phyloP scores from a whole-genome alignment of 2,329 filamentous ascomycete genomes.

The Sporothrix humicola region DNA sequence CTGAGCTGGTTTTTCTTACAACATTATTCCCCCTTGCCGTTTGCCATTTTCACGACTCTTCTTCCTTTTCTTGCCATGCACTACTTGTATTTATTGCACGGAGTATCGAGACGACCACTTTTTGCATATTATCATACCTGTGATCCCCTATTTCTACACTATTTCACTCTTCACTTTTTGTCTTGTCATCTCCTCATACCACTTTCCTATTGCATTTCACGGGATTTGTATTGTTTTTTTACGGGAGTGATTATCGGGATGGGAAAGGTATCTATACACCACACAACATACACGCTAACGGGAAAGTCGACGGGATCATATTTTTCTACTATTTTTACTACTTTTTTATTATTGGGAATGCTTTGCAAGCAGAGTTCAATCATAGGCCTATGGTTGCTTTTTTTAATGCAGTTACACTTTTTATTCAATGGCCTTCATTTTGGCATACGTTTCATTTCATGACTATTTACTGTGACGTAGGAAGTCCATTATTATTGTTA shows the following conservation, averaged over 20 bases:
- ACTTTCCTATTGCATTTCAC: slow-evolving; percentile 15
- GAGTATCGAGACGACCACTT: slow-evolving; percentile 28
- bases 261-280: slow-evolving; percentile 16
- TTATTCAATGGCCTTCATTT: slow-evolving; percentile 1
- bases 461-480: not conserved
- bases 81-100: slow-evolving; percentile 22
- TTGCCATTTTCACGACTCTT: not conserved
- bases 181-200: not conserved
- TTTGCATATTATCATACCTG: not conserved
- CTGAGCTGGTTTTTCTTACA: not conserved
- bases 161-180: not conserved
- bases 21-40: not conserved
- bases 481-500: not conserved
- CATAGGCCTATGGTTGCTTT: slow-evolving; percentile 6
- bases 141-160: not conserved
- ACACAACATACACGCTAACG: not conserved
- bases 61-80: slow-evolving; percentile 1
- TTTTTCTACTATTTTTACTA: not conserved
- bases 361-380: slow-evolving; percentile 16
- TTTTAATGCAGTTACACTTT: slow-evolving; percentile 10
- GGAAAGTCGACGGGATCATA: slow-evolving; percentile 12
- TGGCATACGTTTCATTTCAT: slow-evolving; percentile 1
- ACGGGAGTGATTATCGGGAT: not conserved
- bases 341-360: not conserved
- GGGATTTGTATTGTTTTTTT: slow-evolving; percentile 1